Conservation (phyloP, 352 stramenopile genomes). For the Phytophthora quininea region DNA sequence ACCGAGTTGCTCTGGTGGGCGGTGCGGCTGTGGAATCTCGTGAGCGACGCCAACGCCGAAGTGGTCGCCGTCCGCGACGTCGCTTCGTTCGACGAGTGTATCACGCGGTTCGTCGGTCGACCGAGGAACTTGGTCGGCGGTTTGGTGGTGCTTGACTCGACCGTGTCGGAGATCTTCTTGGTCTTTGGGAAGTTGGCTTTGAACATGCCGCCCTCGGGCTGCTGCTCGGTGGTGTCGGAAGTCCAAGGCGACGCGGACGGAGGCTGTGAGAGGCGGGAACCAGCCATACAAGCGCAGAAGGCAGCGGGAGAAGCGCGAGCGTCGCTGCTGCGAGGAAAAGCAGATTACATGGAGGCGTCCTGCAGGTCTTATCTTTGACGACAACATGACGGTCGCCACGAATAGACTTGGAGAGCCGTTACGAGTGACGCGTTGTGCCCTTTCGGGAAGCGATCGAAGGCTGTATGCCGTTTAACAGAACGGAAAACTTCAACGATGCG, state of each 20-base stretch:
- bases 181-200: conserved; percentile 40
- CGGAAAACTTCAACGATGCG: background rate
- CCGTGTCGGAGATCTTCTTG: conserved; percentile 42
- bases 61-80: conserved; percentile 29
- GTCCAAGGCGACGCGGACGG: conserved; percentile 4
- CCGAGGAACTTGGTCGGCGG: conserved; percentile 38
- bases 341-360: too few species aligned
- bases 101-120: conserved; percentile 35
- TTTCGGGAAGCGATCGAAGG: too few species aligned
- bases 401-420: too few species aligned
- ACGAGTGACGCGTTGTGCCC: too few species aligned
- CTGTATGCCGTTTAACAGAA: too few species aligned
- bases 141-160: conserved; percentile 35
- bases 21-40: conserved; percentile 42
- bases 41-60: conserved; percentile 49
- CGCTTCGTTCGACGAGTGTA: conserved; percentile 24
- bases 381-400: too few species aligned
- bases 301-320: background rate
- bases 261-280: conserved; percentile 13
- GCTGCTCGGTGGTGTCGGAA: conserved; percentile 6
- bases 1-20: conserved; percentile 39
- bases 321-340: too few species aligned
- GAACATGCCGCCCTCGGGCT: conserved; percentile 35
- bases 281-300: conserved; percentile 27
- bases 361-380: too few species aligned